Evolutionary conservation across 1,139 yeast species (phyloP).

Genomic region (Saccharomycopsis hybrid): DNA sequence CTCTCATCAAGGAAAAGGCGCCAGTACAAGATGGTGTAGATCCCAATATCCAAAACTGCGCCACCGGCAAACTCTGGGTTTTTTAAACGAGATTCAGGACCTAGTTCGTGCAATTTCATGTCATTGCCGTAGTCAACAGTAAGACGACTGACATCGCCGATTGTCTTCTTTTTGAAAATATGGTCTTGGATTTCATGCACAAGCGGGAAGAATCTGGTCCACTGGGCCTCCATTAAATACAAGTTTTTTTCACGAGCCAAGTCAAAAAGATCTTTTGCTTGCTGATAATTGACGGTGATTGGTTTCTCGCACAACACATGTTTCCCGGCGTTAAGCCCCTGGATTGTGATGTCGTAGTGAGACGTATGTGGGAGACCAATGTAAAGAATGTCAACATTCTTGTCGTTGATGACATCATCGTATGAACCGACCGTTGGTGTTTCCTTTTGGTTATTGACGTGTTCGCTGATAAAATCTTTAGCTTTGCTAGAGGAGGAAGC

Average conservation of each 20-base stretch:
- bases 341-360: constrained; percentile 45
- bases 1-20: constrained; percentile 31
- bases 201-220: constrained; percentile 60
- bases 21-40: constrained; percentile 30
- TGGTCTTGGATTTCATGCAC: constrained; percentile 34
- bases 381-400: constrained; percentile 46
- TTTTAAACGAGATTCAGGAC: constrained; percentile 35
- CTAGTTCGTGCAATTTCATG: constrained; percentile 27
- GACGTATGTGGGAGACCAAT: constrained; percentile 54
- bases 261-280: constrained; percentile 38
- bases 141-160: constrained; percentile 44
- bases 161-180: constrained; percentile 38
- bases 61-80: constrained; percentile 52
- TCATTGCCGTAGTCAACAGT: constrained; percentile 36
- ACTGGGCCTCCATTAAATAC: constrained; percentile 58
- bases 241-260: constrained; percentile 41
- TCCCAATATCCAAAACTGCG: constrained; percentile 53
- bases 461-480: constrained; percentile 9
- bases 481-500: constrained; percentile 15
- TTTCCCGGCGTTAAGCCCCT: constrained; percentile 47
- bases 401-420: constrained; percentile 36
- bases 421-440: constrained; percentile 24
- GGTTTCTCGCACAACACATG: constrained; percentile 62
- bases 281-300: constrained; percentile 45
- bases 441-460: not conserved